Conservation (phyloP, 306 rosid species). For the Dryas alaskensis region DNA sequence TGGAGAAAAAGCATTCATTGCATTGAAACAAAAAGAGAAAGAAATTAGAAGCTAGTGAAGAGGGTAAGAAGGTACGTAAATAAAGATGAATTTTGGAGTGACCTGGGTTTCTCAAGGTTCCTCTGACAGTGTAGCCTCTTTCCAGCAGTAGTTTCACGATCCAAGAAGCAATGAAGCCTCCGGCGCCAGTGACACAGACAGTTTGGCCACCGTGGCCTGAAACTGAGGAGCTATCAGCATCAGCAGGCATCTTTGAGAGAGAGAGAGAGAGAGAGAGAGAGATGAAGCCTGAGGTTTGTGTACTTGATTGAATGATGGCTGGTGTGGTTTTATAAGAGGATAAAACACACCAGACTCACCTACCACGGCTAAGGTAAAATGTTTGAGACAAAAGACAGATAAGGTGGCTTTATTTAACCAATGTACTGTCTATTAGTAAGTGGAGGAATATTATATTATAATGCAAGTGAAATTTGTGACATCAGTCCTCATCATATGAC, state of each 20-base stretch:
- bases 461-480: background rate
- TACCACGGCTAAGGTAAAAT: conserved; percentile 12
- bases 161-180: conserved; percentile 97
- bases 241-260: conserved; percentile 45
- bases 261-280: background rate
- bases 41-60: no score
- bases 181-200: conserved; percentile 92
- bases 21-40: no score
- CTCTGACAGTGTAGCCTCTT: conserved; percentile 75
- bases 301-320: background rate
- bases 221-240: conserved; percentile 21
- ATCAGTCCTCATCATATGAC: background rate
- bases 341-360: conserved; percentile 25
- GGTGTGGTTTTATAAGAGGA: conserved; percentile 21
- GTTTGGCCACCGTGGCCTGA: conserved; percentile 40
- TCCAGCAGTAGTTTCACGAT: conserved; percentile 65
- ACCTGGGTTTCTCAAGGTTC: conserved; percentile 89
- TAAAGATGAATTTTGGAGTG: background rate
- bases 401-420: background rate
- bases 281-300: background rate
- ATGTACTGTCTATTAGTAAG: background rate
- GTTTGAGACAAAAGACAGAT: background rate
- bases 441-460: no score
- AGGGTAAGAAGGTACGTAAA: no score
- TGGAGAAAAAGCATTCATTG: no score